A percentile compares a stretch with the other conserved stretches of the same genome.
Conservation (phyloP, 2,329 filamentous ascomycete genomes). For the Botryosphaeria dothidea region DNA sequence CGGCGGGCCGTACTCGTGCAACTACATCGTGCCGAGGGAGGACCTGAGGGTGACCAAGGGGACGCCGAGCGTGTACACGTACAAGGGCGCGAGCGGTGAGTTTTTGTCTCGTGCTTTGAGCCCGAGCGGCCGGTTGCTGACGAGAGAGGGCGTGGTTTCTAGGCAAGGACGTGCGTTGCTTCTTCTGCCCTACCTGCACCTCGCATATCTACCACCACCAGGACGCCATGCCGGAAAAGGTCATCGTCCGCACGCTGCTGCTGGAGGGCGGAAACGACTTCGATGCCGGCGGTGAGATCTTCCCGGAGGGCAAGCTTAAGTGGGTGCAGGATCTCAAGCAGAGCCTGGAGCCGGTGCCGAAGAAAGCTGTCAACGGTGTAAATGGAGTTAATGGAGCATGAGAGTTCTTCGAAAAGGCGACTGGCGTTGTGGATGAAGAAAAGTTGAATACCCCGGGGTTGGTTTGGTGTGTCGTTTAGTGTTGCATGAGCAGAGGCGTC, state of each 20-base stretch:
- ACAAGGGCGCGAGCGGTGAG: conserved; percentile 34
- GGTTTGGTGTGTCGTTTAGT: background rate
- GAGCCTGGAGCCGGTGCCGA: conserved; percentile 11
- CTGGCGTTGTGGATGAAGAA: background rate
- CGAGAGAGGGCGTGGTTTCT: background rate
- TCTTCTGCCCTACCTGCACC: conserved; percentile 40
- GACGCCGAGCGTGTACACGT: conserved; percentile 31
- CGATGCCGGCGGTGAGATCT: conserved; percentile 39
- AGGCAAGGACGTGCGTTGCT: conserved; percentile 39
- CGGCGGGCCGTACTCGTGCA: conserved; percentile 38
- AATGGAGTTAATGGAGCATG: background rate
- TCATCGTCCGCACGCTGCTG: conserved; percentile 41
- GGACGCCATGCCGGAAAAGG: conserved; percentile 41
- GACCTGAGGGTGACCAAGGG: conserved; percentile 30
- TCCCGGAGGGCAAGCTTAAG: conserved; percentile 35
- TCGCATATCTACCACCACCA: conserved; percentile 44
- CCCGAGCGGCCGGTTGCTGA: background rate
- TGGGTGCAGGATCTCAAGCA: conserved; percentile 35
- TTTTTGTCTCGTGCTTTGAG: background rate
- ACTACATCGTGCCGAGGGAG: conserved; percentile 35
- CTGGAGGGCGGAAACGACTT: conserved; percentile 38
- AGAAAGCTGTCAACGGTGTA: background rate
- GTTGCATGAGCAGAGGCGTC: background rate
- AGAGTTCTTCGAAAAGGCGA: background rate
- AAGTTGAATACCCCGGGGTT: background rate